Evolutionary conservation across 106 monocot genomes (phyloP).

Genomic region (Narthecium ossifragum): DNA sequence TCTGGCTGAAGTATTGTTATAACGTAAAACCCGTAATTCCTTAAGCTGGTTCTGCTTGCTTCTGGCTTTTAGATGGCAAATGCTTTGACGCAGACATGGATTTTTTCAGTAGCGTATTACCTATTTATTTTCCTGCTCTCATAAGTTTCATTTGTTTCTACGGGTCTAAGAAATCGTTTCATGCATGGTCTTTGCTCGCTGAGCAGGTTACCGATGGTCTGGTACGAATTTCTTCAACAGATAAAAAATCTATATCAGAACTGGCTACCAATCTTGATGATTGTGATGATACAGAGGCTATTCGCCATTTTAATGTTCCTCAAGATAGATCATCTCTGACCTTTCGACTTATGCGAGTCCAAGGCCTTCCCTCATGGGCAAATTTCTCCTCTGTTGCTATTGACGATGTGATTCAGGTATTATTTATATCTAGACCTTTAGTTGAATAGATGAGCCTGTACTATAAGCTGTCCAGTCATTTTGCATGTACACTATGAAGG

Average conservation of each 20-base stretch:
- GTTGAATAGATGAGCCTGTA: too few species aligned
- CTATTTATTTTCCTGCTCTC: too few species aligned
- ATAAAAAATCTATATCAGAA: constrained; percentile 5
- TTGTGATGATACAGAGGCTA: constrained; percentile 26
- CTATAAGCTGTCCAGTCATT: too few species aligned
- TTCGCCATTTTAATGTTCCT: constrained; percentile 34
- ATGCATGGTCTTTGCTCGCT: constrained; percentile 13
- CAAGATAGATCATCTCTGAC: constrained; percentile 29
- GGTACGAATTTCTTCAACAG: neutral
- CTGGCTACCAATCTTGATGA: constrained; percentile 9
- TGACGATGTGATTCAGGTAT: constrained; percentile 86
- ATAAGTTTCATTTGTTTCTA: neutral
- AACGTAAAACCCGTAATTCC: too few species aligned
- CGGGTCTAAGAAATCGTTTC: constrained; percentile 6
- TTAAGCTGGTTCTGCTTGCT: too few species aligned
- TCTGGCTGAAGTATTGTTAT: too few species aligned
- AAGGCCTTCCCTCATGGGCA: constrained; percentile 77
- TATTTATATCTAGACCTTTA: neutral
- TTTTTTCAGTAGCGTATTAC: too few species aligned
- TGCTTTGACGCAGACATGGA: too few species aligned
- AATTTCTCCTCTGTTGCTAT: constrained; percentile 73
- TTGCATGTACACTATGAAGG: too few species aligned
- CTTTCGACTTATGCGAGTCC: constrained; percentile 78
- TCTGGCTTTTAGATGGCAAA: too few species aligned
- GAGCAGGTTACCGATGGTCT: constrained; percentile 5